These are phyloP conservation scores for Lepiota brunneoincarnata DNA, from an alignment of 768 basidiomycete species.

Conservation along the genomic window DNA sequence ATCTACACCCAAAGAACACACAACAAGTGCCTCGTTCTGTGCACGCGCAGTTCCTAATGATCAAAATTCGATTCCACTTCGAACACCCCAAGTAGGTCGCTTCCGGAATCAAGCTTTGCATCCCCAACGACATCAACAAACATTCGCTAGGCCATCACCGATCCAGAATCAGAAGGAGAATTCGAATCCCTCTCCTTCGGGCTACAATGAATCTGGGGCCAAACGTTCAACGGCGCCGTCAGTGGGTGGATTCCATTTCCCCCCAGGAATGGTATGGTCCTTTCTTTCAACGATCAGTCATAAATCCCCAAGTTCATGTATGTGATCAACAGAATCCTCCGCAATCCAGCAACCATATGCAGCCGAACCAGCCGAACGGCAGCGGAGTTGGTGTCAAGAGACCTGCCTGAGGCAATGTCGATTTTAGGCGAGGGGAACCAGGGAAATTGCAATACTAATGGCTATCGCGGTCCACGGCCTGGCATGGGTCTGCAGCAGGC, in stretches of 20 bases:
- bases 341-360: conserved; percentile 1
- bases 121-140: conserved; percentile 19
- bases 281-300: conserved; percentile 14
- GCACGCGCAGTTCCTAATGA: neutral
- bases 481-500: conserved; percentile 41
- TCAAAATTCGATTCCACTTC: conserved; percentile 1
- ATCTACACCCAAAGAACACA: neutral
- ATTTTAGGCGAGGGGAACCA: conserved; percentile 6
- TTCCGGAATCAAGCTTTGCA: conserved; percentile 9
- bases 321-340: conserved; percentile 11
- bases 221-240: conserved; percentile 31
- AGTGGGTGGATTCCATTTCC: conserved; percentile 49
- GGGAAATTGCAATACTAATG: conserved; percentile 14
- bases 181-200: conserved; percentile 4
- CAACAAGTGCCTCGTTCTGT: conserved; percentile 8
- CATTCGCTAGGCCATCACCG: conserved; percentile 9
- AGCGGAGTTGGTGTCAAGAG: conserved; percentile 29
- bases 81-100: conserved; percentile 1
- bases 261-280: conserved; percentile 41
- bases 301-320: neutral
- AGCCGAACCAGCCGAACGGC: conserved; percentile 4
- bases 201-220: neutral
- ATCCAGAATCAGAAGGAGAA: conserved; percentile 21
- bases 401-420: conserved; percentile 26
- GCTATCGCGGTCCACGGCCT: conserved; percentile 20